A percentile compares a stretch with the other conserved stretches of the same genome.
Conservation (phyloP, 805 yeast species). For the Saccharomycopsis sp. region DNA sequence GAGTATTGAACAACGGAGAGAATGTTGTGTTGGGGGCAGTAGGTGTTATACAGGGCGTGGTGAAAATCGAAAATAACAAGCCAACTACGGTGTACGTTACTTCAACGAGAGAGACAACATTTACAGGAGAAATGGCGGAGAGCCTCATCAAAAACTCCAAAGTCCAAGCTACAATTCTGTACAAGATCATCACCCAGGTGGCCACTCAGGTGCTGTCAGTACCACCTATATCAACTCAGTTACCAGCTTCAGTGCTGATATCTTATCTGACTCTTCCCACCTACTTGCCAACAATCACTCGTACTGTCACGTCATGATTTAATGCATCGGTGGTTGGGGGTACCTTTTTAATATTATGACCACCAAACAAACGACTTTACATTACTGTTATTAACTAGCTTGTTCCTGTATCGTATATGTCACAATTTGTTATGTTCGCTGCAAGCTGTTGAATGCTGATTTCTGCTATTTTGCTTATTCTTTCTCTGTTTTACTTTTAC, state of each 20-base stretch:
- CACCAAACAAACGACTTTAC: no score
- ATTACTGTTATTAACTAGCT: no score
- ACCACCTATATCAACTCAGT: background rate
- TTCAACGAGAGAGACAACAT: constrained; percentile 4
- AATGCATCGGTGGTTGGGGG: no score
- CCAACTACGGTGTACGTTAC: constrained; percentile 10
- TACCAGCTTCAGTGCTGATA: background rate
- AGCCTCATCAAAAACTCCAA: background rate
- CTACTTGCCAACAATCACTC: background rate
- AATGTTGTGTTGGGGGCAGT: constrained; percentile 17
- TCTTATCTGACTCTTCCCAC: background rate
- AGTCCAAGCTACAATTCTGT: background rate
- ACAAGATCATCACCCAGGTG: background rate
- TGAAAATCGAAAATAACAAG: constrained; percentile 10
- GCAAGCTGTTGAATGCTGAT: no score
- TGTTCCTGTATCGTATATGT: no score
- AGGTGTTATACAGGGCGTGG: constrained; percentile 17
- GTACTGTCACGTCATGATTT: background rate
- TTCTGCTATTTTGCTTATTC: no score
- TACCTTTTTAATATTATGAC: no score
- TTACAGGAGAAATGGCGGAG: constrained; percentile 2
- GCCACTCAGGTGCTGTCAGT: background rate
- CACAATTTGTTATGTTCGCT: no score
- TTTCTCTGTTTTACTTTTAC: no score
- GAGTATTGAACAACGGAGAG: constrained; percentile 13